Conservation (phyloP, 371 early-diverging fungal species). For the Dinochytrium kinnereticum region DNA sequence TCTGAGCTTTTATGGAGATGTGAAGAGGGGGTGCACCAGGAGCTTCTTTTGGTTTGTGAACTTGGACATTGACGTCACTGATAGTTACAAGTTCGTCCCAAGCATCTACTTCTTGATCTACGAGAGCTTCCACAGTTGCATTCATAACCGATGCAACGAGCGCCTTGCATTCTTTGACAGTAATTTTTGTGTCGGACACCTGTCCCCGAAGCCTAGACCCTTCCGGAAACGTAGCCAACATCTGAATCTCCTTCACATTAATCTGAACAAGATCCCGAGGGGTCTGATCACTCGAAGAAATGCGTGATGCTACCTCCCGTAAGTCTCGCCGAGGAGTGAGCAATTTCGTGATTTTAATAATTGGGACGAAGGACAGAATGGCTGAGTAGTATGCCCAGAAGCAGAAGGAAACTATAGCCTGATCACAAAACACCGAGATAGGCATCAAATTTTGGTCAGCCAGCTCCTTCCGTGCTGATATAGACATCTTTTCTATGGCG, state of each 20-base stretch:
- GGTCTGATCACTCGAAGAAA: not conserved
- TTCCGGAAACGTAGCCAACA: not conserved
- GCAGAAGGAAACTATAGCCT: not conserved
- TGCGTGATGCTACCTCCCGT: not conserved
- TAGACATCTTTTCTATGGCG: not conserved
- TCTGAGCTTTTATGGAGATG: not conserved
- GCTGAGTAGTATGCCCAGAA: slow-evolving; percentile 4
- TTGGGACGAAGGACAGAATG: not conserved
- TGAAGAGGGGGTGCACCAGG: not conserved
- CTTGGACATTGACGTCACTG: not conserved
- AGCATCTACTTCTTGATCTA: not conserved
- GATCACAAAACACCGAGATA: not conserved
- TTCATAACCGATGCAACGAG: not conserved
- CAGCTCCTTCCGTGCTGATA: not conserved
- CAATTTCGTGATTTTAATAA: not conserved
- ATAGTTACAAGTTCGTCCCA: slow-evolving; percentile 6
- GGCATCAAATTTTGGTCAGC: not conserved
- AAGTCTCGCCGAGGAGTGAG: not conserved
- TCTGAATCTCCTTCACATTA: not conserved
- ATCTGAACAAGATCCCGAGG: not conserved
- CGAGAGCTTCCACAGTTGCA: not conserved
- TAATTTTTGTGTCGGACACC: not conserved
- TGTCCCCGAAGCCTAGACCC: not conserved
- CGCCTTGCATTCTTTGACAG: not conserved
- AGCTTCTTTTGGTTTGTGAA: not conserved